These are phyloP conservation scores for Tylopilus sp. DNA, from an alignment of 768 basidiomycete genomes.

Conservation along the genomic window DNA sequence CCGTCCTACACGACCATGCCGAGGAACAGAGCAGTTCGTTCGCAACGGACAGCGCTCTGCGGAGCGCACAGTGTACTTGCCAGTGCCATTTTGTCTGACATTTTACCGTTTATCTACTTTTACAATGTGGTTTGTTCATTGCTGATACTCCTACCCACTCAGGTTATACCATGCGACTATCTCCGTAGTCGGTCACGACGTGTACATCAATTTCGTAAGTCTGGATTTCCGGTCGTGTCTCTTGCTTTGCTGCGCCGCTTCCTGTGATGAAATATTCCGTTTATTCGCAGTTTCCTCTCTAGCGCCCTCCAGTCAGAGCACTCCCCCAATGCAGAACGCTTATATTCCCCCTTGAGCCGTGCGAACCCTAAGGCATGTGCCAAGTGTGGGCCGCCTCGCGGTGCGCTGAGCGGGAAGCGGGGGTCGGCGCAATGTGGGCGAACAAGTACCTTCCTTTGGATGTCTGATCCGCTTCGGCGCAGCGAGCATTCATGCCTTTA, in stretches of 20 bases:
- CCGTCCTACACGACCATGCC: conserved; percentile 89
- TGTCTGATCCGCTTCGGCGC: conserved; percentile 60
- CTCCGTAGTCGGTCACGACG: not conserved
- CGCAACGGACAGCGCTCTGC: conserved; percentile 67
- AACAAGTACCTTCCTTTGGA: conserved; percentile 80
- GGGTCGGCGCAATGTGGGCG: conserved; percentile 71
- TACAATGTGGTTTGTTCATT: not conserved
- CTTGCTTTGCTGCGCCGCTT: conserved; percentile 19
- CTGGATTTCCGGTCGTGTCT: conserved; percentile 3
- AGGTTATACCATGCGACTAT: not conserved
- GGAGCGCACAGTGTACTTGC: conserved; percentile 76
- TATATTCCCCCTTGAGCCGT: conserved; percentile 64
- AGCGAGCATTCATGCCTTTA: conserved; percentile 10
- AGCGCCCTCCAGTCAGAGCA: conserved; percentile 64
- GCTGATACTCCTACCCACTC: conserved; percentile 14
- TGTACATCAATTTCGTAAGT: conserved; percentile 20
- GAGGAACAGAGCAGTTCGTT: conserved; percentile 78
- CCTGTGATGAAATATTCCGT: conserved; percentile 57
- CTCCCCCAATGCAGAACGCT: conserved; percentile 71
- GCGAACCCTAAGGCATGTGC: conserved; percentile 67
- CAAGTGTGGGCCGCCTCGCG: conserved; percentile 61
- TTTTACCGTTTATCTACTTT: conserved; percentile 1
- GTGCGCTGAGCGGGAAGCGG: conserved; percentile 74
- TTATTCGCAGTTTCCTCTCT: conserved; percentile 89
- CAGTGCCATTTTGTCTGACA: conserved; percentile 86